These are phyloP conservation scores for Metarhizium album DNA, from an alignment of 2,329 filamentous ascomycete genomes.

Conservation along the genomic window DNA sequence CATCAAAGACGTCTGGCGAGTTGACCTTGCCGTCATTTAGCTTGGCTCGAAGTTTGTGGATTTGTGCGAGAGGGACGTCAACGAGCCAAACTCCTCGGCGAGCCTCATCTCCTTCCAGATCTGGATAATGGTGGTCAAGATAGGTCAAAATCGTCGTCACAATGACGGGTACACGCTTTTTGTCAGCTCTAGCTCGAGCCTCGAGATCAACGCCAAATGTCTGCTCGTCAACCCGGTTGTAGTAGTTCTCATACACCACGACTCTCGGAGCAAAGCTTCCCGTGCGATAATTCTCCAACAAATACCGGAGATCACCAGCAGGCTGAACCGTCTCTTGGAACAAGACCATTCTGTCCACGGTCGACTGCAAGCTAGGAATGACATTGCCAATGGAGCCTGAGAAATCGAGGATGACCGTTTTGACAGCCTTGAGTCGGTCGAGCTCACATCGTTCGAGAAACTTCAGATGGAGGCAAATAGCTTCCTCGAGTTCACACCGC, in stretches of 20 bases:
- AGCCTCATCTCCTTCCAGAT: conserved; percentile 91
- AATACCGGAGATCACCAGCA: conserved; percentile 75
- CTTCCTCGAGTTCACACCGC: conserved; percentile 89
- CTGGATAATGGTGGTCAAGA: conserved; percentile 91
- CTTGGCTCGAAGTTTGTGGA: conserved; percentile 70
- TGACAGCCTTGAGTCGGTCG: conserved; percentile 93
- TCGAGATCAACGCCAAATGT: conserved; percentile 98
- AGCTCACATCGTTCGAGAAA: conserved; percentile 97
- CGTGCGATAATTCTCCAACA: conserved; percentile 94
- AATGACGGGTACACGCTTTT: conserved; percentile 87
- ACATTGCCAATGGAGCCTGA: conserved; percentile 96
- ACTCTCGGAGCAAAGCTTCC: conserved; percentile 87
- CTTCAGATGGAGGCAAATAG: conserved; percentile 82
- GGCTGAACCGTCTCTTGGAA: conserved; percentile 99
- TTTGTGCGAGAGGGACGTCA: conserved; percentile 76
- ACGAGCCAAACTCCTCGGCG: conserved; percentile 88
- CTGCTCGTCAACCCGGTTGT: conserved; percentile 95
- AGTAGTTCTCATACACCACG: conserved; percentile 95
- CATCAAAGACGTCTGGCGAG: conserved; percentile 63
- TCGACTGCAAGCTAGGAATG: conserved; percentile 89
- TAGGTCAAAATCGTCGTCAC: conserved; percentile 91
- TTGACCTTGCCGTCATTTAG: conserved; percentile 83
- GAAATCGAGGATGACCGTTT: conserved; percentile 95
- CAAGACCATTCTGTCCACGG: conserved; percentile 97
- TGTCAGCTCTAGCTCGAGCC: conserved; percentile 80